phyloP scores from a whole-genome alignment of 208 protist species.

The Strigomonas culicis region DNA sequence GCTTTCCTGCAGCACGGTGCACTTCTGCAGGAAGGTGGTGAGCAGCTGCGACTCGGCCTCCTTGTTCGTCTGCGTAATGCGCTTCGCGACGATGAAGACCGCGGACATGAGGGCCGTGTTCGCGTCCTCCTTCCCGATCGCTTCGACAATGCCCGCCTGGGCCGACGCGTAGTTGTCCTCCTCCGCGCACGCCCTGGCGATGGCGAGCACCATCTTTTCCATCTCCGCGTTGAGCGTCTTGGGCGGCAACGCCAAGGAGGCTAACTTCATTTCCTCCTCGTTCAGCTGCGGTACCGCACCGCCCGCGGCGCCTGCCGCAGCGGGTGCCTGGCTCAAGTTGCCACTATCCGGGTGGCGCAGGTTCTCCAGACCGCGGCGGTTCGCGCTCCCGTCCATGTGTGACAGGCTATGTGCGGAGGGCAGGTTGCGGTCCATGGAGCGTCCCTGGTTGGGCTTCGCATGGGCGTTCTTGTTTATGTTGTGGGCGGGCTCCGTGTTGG shows the following conservation, averaged over 20 bases:
- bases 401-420: constrained; percentile 12
- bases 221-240: constrained; percentile 47
- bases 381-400: neutral
- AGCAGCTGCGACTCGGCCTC: constrained; percentile 44
- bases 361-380: too few relatives aligned
- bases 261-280: constrained; percentile 65
- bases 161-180: constrained; percentile 3
- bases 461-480: constrained; percentile 9
- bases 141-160: neutral
- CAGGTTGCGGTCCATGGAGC: constrained; percentile 11
- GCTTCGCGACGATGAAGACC: constrained; percentile 61
- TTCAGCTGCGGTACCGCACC: constrained; percentile 18
- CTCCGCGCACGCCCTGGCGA: constrained; percentile 5
- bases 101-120: constrained; percentile 37
- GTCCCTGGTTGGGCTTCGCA: constrained; percentile 12
- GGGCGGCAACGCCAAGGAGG: constrained; percentile 63
- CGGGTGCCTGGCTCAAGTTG: neutral
- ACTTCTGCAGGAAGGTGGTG: constrained; percentile 31
- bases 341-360: constrained; percentile 16
- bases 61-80: constrained; percentile 40
- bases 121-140: neutral
- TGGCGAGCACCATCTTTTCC: constrained; percentile 45
- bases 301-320: constrained; percentile 15
- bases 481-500: constrained; percentile 13
- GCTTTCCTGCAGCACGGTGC: too few relatives aligned